Evolutionary conservation across 768 basidiomycete genomes (phyloP).

Genomic region (Boletus insuetus): DNA sequence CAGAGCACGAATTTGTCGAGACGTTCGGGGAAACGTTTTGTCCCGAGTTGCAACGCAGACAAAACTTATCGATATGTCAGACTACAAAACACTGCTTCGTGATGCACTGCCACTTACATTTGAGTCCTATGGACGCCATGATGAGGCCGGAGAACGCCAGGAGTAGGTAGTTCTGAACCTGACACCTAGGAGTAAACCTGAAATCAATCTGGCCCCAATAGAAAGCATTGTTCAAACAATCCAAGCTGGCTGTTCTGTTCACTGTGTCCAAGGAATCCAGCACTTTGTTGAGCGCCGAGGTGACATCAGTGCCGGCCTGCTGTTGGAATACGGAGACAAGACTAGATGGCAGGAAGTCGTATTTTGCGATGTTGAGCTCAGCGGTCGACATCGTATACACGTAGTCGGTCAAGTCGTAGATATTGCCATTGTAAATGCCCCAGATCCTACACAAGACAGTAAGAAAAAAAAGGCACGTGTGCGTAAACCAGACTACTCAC

Average conservation of each 20-base stretch:
- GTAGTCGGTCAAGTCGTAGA: conserved; percentile 71
- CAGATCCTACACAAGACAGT: conserved; percentile 39
- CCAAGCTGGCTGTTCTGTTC: conserved; percentile 39
- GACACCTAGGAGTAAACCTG: conserved; percentile 51
- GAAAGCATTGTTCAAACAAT: conserved; percentile 62
- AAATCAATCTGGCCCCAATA: conserved; percentile 58
- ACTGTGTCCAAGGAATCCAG: conserved; percentile 39
- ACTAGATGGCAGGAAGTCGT: conserved; percentile 49
- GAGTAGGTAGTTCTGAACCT: conserved; percentile 60
- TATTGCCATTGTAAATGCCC: conserved; percentile 53
- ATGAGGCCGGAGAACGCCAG: conserved; percentile 54
- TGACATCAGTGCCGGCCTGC: conserved; percentile 60
- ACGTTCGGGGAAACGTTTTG: conserved; percentile 61
- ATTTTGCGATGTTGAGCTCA: conserved; percentile 40
- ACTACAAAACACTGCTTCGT: not conserved
- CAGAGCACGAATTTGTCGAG: conserved; percentile 69
- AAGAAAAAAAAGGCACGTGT: not conserved
- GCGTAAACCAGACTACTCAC: conserved; percentile 16
- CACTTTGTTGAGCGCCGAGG: conserved; percentile 45
- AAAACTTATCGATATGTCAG: conserved; percentile 43
- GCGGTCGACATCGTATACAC: conserved; percentile 53
- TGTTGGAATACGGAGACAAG: conserved; percentile 56
- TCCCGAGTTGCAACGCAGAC: conserved; percentile 59
- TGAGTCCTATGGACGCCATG: conserved; percentile 53
- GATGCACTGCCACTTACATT: conserved; percentile 45